Conservation (phyloP, 305 asterid genomes). For the Striga hermonthica region DNA sequence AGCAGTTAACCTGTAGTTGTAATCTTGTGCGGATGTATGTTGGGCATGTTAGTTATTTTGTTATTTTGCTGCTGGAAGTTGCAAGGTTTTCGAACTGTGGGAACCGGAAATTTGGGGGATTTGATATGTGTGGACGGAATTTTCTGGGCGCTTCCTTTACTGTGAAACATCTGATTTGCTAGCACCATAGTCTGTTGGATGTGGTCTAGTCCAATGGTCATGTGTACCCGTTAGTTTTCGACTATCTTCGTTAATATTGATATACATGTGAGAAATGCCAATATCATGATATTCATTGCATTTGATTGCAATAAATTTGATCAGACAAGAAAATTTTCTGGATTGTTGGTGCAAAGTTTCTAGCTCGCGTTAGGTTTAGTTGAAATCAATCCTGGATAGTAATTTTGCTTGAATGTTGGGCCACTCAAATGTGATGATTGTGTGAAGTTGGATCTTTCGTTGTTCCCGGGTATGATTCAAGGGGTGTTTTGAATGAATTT, state of each 20-base stretch:
- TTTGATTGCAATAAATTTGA: too few relatives aligned
- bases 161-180: background rate
- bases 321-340: too few relatives aligned
- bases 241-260: too few relatives aligned
- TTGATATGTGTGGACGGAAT: too few relatives aligned
- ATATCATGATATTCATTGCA: too few relatives aligned
- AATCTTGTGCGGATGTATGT: background rate
- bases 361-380: background rate
- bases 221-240: too few relatives aligned
- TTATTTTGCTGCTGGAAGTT: conserved; percentile 1
- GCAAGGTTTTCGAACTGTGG: background rate
- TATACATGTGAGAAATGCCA: too few relatives aligned
- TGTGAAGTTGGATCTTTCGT: background rate
- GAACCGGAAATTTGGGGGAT: conserved; percentile 9
- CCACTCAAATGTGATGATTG: too few relatives aligned
- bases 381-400: background rate
- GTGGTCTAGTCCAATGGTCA: too few relatives aligned
- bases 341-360: conserved; percentile 5
- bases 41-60: conserved; percentile 22
- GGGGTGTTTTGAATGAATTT: conserved; percentile 7
- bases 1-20: background rate
- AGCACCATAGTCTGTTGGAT: background rate
- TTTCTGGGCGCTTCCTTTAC: background rate
- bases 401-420: background rate
- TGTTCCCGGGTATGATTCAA: background rate